Evolutionary conservation across 805 yeast species (phyloP).

Genomic region (Lachancea cidri): DNA sequence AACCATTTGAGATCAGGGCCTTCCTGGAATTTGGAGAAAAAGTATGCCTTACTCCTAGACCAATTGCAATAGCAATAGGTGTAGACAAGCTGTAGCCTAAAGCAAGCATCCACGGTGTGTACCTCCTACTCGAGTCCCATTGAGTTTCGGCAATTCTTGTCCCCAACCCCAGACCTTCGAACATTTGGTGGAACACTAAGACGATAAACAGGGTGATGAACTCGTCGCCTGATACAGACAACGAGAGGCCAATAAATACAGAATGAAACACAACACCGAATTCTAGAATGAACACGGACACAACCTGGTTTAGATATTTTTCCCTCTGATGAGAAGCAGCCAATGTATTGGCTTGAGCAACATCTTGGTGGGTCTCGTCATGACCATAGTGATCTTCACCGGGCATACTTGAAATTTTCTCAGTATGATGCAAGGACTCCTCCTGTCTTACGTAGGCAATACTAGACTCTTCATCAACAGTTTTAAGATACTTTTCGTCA

Average conservation of each 20-base stretch:
- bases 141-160: slow-evolving; percentile 60
- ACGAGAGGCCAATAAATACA: slow-evolving; percentile 70
- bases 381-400: slow-evolving; percentile 41
- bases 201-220: slow-evolving; percentile 67
- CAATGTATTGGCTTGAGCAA: slow-evolving; percentile 25
- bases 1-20: slow-evolving; percentile 63
- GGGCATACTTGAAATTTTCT: slow-evolving; percentile 10
- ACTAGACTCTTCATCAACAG: slow-evolving; percentile 13
- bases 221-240: slow-evolving; percentile 75
- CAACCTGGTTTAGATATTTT: slow-evolving; percentile 47
- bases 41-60: slow-evolving; percentile 64
- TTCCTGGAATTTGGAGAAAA: slow-evolving; percentile 55
- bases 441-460: slow-evolving; percentile 1
- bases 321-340: slow-evolving; percentile 32
- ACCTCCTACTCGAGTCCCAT: slow-evolving; percentile 38
- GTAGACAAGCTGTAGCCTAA: slow-evolving; percentile 51
- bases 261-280: slow-evolving; percentile 83
- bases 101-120: slow-evolving; percentile 57
- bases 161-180: slow-evolving; percentile 84
- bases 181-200: slow-evolving; percentile 69
- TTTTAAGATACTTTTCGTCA: slow-evolving; percentile 10
- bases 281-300: slow-evolving; percentile 57
- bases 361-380: slow-evolving; percentile 41
- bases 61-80: slow-evolving; percentile 73
- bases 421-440: background rate